These are phyloP conservation scores for Lagenidium giganteum DNA, from an alignment of 352 stramenopile species.

Conservation along the genomic window DNA sequence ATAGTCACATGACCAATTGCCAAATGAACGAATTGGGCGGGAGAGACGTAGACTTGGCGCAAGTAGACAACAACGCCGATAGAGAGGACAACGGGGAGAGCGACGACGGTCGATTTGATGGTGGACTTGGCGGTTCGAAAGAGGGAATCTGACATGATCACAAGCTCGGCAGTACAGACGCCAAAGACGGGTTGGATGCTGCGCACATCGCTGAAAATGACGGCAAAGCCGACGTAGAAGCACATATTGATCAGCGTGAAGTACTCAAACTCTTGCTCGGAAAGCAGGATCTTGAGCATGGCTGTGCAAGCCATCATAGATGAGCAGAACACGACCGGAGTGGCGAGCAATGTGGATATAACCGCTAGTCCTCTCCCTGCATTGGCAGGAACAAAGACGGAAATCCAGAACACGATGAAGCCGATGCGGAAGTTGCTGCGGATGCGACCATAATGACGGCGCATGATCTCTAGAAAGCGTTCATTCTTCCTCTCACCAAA, in stretches of 20 bases:
- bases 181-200: neutral
- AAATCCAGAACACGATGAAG: neutral
- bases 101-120: neutral
- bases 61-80: conserved; percentile 4
- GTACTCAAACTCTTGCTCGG: conserved; percentile 2
- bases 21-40: conserved; percentile 6
- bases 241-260: conserved; percentile 6
- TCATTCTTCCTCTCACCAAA: neutral
- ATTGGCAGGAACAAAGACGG: neutral
- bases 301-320: conserved; percentile 7
- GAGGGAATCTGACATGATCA: conserved; percentile 6
- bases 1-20: conserved; percentile 23
- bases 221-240: conserved; percentile 2
- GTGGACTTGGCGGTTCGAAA: conserved; percentile 4
- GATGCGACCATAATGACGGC: conserved; percentile 5
- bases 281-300: neutral
- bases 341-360: too few species aligned
- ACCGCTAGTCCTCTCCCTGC: neutral
- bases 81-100: conserved; percentile 1
- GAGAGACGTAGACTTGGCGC: neutral
- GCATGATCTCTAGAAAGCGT: conserved; percentile 2
- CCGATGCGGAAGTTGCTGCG: conserved; percentile 5
- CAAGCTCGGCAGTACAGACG: conserved; percentile 5
- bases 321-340: neutral
- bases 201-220: conserved; percentile 1